Percentiles rank a stretch among this genome's conserved stretches.
phyloP scores from a whole-genome alignment of 116 monocot species.

The Posidonia oceanica region DNA sequence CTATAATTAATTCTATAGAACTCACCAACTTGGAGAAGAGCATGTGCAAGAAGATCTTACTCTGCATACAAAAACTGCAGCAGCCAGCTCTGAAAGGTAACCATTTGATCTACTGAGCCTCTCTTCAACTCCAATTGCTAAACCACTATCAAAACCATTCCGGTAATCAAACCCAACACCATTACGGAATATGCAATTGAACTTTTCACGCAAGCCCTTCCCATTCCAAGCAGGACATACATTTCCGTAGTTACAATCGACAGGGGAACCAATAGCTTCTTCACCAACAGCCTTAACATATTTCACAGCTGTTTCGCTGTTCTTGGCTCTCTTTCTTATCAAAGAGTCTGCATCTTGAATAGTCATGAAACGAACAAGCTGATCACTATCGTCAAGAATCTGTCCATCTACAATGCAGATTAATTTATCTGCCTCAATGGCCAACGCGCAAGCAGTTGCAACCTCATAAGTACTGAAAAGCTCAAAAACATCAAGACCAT shows the following conservation, averaged over 20 bases:
- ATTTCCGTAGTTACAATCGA: constrained; percentile 17
- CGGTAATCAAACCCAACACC: constrained; percentile 83
- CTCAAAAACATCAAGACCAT: not conserved
- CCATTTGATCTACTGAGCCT: constrained; percentile 42
- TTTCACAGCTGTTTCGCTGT: not conserved
- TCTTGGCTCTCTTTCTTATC: constrained; percentile 46
- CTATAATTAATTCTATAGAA: not conserved
- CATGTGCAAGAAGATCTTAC: constrained; percentile 20
- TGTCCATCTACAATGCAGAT: constrained; percentile 77
- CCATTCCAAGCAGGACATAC: constrained; percentile 9
- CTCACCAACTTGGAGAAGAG: not conserved
- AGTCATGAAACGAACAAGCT: constrained; percentile 50
- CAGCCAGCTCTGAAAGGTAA: constrained; percentile 79
- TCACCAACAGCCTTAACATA: constrained; percentile 51
- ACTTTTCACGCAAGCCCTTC: constrained; percentile 10
- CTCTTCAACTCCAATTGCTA: constrained; percentile 70
- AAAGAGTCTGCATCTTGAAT: constrained; percentile 76
- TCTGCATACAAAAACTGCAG: constrained; percentile 67
- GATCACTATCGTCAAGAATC: constrained; percentile 50
- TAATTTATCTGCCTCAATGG: constrained; percentile 69
- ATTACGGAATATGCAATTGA: constrained; percentile 44
- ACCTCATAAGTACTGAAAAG: constrained; percentile 76
- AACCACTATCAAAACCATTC: constrained; percentile 51
- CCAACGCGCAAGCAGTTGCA: constrained; percentile 84
- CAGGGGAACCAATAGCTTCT: constrained; percentile 16